Percentiles rank a stretch among this genome's conserved stretches.
phyloP scores from a whole-genome alignment of 2,329 filamentous ascomycete species.

The Exophiala dermatitidis region DNA sequence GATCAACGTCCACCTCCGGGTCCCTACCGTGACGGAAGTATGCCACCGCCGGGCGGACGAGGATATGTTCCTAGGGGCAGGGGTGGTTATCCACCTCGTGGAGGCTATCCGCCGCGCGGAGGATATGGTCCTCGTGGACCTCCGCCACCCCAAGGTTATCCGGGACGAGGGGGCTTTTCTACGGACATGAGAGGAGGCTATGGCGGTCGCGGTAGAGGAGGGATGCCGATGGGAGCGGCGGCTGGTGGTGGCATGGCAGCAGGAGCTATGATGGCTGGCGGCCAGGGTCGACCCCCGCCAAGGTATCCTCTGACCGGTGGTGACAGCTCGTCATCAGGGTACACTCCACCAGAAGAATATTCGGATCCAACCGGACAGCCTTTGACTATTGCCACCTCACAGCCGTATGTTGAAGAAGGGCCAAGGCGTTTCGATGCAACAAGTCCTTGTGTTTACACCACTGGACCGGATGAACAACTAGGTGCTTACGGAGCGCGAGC shows the following conservation, averaged over 20 bases:
- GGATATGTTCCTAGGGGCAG: conserved; percentile 49
- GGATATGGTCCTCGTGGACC: conserved; percentile 37
- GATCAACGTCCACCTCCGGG: conserved; percentile 15
- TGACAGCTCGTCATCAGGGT: conserved; percentile 33
- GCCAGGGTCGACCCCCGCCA: conserved; percentile 40
- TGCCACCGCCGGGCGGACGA: conserved; percentile 30
- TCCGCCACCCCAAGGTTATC: conserved; percentile 36
- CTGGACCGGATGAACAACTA: conserved; percentile 40
- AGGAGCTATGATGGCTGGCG: conserved; percentile 37
- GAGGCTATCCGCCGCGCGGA: conserved; percentile 27
- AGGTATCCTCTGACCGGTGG: conserved; percentile 42
- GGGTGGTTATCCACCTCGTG: conserved; percentile 44
- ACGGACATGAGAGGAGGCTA: conserved; percentile 30
- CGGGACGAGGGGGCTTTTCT: conserved; percentile 34
- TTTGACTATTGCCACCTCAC: conserved; percentile 10
- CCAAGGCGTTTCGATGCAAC: conserved; percentile 30
- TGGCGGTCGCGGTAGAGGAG: conserved; percentile 26
- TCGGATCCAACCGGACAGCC: conserved; percentile 11
- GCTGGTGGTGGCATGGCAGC: conserved; percentile 37
- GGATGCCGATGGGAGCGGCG: conserved; percentile 15
- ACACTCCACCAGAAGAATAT: conserved; percentile 36
- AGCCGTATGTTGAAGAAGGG: conserved; percentile 14
- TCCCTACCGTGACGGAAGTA: conserved; percentile 14
- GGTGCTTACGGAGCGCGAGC: conserved; percentile 56
- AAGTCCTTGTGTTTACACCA: conserved; percentile 20